Evolutionary conservation across 208 protist species (phyloP).

Genomic region (Leishmania gerbilli): DNA sequence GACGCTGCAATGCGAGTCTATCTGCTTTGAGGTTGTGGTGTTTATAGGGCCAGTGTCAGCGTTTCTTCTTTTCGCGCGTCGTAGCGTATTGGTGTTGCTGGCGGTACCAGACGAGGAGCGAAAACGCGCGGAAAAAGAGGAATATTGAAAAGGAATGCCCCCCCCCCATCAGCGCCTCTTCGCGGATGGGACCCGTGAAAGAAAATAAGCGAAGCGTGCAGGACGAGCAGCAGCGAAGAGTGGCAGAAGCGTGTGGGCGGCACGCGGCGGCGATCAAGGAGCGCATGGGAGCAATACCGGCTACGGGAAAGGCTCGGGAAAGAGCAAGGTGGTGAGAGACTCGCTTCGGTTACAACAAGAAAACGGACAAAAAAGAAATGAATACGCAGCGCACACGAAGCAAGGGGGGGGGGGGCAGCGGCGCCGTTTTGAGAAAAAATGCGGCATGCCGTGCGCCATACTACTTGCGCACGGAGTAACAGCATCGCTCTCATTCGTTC

Average conservation of each 20-base stretch:
- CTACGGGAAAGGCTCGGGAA: background rate
- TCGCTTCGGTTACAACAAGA: background rate
- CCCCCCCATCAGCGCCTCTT: background rate
- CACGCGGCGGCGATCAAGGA: background rate
- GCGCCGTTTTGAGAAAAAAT: background rate
- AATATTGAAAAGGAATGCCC: background rate
- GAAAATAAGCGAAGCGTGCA: background rate
- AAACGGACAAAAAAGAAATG: background rate
- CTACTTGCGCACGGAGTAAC: background rate
- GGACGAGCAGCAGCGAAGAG: background rate
- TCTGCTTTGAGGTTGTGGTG: background rate
- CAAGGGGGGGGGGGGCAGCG: background rate
- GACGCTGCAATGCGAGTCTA: background rate
- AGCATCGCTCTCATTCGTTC: background rate
- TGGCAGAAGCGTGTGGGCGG: background rate
- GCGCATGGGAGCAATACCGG: background rate
- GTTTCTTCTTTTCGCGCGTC: background rate
- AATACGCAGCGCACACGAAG: background rate
- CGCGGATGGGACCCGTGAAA: background rate
- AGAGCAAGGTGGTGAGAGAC: background rate
- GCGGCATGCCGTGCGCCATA: background rate
- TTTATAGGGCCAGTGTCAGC: background rate
- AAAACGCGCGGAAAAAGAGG: background rate
- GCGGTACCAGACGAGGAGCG: background rate
- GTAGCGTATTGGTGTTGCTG: background rate